These are phyloP conservation scores for Heimioporus sp. DNA, from an alignment of 768 basidiomycete genomes.

Conservation along the genomic window DNA sequence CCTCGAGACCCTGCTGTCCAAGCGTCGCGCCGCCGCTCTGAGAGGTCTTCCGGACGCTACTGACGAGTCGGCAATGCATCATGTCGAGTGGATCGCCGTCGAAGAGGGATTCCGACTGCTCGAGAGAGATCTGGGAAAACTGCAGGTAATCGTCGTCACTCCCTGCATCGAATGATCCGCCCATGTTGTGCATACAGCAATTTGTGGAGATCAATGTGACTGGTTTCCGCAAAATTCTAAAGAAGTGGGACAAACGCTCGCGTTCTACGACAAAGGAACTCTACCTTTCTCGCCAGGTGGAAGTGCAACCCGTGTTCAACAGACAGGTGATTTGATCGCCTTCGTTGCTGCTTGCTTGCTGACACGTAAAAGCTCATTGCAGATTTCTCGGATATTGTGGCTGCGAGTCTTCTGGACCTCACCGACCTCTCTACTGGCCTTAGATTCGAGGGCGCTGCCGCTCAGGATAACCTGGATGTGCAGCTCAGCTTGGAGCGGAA, in stretches of 20 bases:
- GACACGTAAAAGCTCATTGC: conserved; percentile 71
- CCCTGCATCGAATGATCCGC: conserved; percentile 7
- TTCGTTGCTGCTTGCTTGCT: conserved; percentile 3
- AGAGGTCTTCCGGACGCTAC: conserved; percentile 65
- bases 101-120: conserved; percentile 95
- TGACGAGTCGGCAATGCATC: conserved; percentile 52
- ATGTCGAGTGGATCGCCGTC: conserved; percentile 93
- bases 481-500: conserved; percentile 66
- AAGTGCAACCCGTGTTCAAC: conserved; percentile 98
- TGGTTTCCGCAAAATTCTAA: conserved; percentile 95
- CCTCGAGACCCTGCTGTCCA: conserved; percentile 90
- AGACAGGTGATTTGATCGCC: conserved; percentile 62
- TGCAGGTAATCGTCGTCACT: conserved; percentile 62
- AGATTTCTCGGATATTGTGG: conserved; percentile 90
- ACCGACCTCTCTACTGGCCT: conserved; percentile 73
- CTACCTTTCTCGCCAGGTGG: conserved; percentile 93
- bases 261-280: conserved; percentile 95
- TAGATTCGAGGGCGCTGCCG: conserved; percentile 77
- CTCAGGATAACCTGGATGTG: conserved; percentile 70
- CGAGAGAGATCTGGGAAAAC: conserved; percentile 90
- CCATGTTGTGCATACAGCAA: conserved; percentile 53
- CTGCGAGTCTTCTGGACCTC: conserved; percentile 76
- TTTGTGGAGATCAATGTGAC: conserved; percentile 97
- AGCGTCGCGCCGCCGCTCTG: conserved; percentile 81
- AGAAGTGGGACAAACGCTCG: conserved; percentile 98